A percentile compares a stretch with the other conserved stretches of the same genome.
Conservation (phyloP, 352 stramenopile species). For the Phytophthora sojae region DNA sequence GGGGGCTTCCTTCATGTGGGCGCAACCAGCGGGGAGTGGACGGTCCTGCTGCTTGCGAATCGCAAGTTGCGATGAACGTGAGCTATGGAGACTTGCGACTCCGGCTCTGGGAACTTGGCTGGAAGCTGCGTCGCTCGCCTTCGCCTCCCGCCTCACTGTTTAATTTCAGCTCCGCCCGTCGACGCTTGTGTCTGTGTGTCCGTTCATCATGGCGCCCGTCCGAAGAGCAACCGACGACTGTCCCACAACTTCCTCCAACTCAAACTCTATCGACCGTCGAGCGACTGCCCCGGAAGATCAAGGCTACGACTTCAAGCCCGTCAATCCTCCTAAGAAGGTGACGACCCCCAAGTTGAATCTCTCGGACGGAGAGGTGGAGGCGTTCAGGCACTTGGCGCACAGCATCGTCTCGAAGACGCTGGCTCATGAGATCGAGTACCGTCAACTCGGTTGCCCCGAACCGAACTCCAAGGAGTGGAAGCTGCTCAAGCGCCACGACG, state of each 20-base stretch:
- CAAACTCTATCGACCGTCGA: conserved; percentile 15
- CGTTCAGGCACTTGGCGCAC: conserved; percentile 41
- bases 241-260: neutral
- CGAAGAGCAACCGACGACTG: conserved; percentile 30
- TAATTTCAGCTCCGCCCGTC: conserved; percentile 13
- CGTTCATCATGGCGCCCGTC: neutral
- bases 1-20: conserved; percentile 26
- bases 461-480: conserved; percentile 41
- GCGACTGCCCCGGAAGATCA: conserved; percentile 23
- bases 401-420: conserved; percentile 54
- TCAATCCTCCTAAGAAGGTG: neutral
- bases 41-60: conserved; percentile 28
- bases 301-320: conserved; percentile 14
- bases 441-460: conserved; percentile 31
- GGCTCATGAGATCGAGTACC: conserved; percentile 49
- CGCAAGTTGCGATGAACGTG: conserved; percentile 25
- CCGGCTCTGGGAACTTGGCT: conserved; percentile 31
- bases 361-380: conserved; percentile 33
- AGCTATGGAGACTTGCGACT: conserved; percentile 29
- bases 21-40: conserved; percentile 33
- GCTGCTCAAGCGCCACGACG: conserved; percentile 42
- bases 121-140: neutral
- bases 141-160: conserved; percentile 18
- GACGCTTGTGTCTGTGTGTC: too few relatives aligned
- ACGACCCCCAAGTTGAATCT: conserved; percentile 29